phyloP scores from a whole-genome alignment of 106 monocot species.

The Platanthera zijinensis region DNA sequence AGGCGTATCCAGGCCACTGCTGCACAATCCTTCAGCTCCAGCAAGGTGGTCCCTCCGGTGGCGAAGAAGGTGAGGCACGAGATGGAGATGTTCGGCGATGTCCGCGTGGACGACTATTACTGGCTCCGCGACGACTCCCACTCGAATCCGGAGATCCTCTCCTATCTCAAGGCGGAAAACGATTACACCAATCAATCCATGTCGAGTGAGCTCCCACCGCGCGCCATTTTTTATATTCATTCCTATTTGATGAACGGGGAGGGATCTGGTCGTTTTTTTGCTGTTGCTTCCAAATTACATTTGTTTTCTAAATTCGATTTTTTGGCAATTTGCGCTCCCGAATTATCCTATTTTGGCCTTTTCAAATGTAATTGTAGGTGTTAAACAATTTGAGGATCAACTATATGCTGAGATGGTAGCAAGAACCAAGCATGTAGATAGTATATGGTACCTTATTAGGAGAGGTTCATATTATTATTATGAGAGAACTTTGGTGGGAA shows the following conservation, averaged over 20 bases:
- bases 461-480: slow-evolving; percentile 89
- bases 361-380: slow-evolving; percentile 27
- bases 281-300: too few species aligned
- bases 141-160: too few species aligned
- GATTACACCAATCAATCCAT: slow-evolving; percentile 57
- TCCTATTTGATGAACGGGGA: too few species aligned
- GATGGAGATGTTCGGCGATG: slow-evolving; percentile 86
- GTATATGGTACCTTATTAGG: slow-evolving; percentile 58
- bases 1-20: too few species aligned
- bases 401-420: slow-evolving; percentile 88
- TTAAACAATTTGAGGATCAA: slow-evolving; percentile 57
- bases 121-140: too few species aligned
- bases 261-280: too few species aligned
- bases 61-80: slow-evolving; percentile 80
- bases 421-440: slow-evolving; percentile 87
- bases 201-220: slow-evolving; percentile 52
- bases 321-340: too few species aligned
- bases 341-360: background rate
- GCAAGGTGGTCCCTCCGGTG: slow-evolving; percentile 38
- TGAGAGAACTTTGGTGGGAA: slow-evolving; percentile 62
- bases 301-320: too few species aligned
- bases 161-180: too few species aligned
- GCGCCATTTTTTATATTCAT: background rate
- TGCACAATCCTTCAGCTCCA: slow-evolving; percentile 1
- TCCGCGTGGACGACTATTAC: slow-evolving; percentile 85